Base-by-base conservation (phyloP, 352 stramenopile species). In the Saprolegnia diclina region DNA sequence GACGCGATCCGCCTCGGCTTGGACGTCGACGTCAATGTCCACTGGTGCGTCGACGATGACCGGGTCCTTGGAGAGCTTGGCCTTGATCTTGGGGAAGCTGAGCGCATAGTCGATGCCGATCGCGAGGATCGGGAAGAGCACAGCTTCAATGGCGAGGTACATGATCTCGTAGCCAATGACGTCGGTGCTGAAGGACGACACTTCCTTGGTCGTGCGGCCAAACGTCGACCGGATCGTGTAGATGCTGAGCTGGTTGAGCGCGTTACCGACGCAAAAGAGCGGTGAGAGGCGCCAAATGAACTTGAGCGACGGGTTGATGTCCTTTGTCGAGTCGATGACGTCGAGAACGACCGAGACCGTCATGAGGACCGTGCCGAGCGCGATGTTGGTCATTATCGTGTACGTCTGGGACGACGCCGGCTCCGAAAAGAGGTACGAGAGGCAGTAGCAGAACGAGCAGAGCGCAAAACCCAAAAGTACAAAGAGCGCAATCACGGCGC, bases 201-300 rank as follows among this genome's bases (percentile, higher is more conserved):
- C 18, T 19, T n/a, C 64, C 29, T 70, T 59, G 9, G 71, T 57
- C 29, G 72, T 72, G 14, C 69, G 22, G 18, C 57, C 19, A 37
- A 35, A 35, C 2, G 29, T 35, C 29, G 29, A 35, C 29, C 42
- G 29, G 29, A 54, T 79, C 87, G 5, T 67, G 64, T 35, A 35
- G 29, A 72, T n/a, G n/a, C 52, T 76, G 4, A 89, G 66, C 0
- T 66, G 46, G 37, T 80, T 56, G 14, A 91, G 65, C 1, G 66
- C 78, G 37, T 77, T 77, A 21, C 80, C 82, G 14, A 92, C 73
- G 46, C 59, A 74, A 59, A 87, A 91, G 13, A 87, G 77, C 5
- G 85, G 86, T 5, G 87, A 93, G 0, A 94, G 72, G 0, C 82
- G 74, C 77, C 77, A 95, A 37, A 95, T 69, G 64, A 91, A 92